Percentiles rank a stretch among this genome's conserved stretches.
These are phyloP conservation scores for Microcera coccophila DNA, from an alignment of 2,329 filamentous ascomycete species.

Conservation along the genomic window DNA sequence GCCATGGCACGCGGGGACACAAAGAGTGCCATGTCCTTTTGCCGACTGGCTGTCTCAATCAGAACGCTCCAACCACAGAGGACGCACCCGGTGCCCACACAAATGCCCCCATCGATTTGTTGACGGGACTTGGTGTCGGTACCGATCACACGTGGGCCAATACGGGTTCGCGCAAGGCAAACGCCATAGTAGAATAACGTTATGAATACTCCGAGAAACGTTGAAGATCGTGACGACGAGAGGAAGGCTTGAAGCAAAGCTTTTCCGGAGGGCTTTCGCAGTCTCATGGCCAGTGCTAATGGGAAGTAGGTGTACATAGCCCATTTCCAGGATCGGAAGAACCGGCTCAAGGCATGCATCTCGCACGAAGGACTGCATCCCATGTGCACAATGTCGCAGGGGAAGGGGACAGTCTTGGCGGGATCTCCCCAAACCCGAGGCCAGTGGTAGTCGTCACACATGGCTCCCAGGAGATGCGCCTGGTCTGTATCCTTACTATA, in stretches of 20 bases:
- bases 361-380: conserved; percentile 71
- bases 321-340: conserved; percentile 66
- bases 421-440: conserved; percentile 73
- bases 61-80: conserved; percentile 81
- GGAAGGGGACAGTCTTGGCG: conserved; percentile 63
- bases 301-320: conserved; percentile 74
- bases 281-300: conserved; percentile 63
- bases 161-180: conserved; percentile 68
- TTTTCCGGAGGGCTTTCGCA: conserved; percentile 44
- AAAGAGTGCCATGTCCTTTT: conserved; percentile 75
- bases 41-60: conserved; percentile 60
- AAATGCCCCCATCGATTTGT: conserved; percentile 59
- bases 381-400: conserved; percentile 83
- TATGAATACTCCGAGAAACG: conserved; percentile 75
- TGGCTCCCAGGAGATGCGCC: conserved; percentile 61
- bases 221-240: conserved; percentile 66
- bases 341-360: conserved; percentile 65
- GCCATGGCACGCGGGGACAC: conserved; percentile 75
- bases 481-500: conserved; percentile 74
- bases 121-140: conserved; percentile 45
- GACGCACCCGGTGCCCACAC: conserved; percentile 66
- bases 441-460: conserved; percentile 68
- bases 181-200: conserved; percentile 80
- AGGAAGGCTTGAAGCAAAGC: conserved; percentile 51
- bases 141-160: conserved; percentile 68